Evolutionary conservation across 192 early-diverging fungal genomes (phyloP).

Genomic region (Backusella morwellensis): DNA sequence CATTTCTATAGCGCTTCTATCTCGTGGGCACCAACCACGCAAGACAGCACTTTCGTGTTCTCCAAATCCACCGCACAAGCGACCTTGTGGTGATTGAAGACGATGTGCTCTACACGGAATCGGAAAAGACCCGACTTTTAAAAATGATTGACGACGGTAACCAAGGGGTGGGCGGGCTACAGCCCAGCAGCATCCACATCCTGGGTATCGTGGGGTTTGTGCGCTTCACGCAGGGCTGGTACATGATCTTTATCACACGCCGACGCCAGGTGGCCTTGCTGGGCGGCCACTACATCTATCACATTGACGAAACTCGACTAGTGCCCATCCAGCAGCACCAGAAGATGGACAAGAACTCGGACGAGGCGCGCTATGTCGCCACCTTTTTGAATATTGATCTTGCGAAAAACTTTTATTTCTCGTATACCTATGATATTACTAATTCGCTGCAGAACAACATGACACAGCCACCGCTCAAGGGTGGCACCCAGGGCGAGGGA

Average conservation of each 20-base stretch:
- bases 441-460: conserved; percentile 88
- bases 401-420: conserved; percentile 96
- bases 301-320: conserved; percentile 87
- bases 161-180: conserved; percentile 68
- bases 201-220: conserved; percentile 88
- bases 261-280: conserved; percentile 85
- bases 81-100: conserved; percentile 80
- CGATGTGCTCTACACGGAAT: conserved; percentile 70
- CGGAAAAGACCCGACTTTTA: conserved; percentile 69
- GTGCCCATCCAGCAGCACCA: conserved; percentile 61
- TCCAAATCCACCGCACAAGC: conserved; percentile 86
- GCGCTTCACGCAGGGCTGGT: conserved; percentile 89
- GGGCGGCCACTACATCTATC: conserved; percentile 94
- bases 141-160: conserved; percentile 81
- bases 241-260: conserved; percentile 84
- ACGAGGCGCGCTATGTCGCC: conserved; percentile 72
- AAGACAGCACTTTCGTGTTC: conserved; percentile 72
- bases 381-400: conserved; percentile 93
- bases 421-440: conserved; percentile 96
- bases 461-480: conserved; percentile 44
- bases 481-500: background rate
- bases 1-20: conserved; percentile 58
- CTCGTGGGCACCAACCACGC: conserved; percentile 82
- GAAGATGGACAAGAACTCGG: conserved; percentile 70
- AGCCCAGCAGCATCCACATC: conserved; percentile 57